Conservation (phyloP, 768 basidiomycete species). For the Xerocomus brunneocitrinus region DNA sequence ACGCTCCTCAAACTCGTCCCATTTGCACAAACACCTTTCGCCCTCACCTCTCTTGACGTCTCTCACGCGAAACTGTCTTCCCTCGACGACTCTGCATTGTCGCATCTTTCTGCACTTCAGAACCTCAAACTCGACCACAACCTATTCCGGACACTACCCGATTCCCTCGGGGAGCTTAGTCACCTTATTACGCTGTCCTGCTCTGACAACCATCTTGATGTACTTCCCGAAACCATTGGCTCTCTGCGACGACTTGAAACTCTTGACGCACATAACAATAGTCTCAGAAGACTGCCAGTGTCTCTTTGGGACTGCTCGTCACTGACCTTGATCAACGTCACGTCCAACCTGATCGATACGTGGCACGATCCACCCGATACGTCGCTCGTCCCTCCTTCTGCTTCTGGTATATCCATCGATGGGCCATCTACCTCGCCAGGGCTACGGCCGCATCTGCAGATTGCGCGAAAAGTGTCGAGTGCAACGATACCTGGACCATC, state of each 20-base stretch:
- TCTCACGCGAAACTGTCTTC: slow-evolving; percentile 85
- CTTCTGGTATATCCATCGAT: slow-evolving; percentile 24
- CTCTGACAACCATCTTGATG: slow-evolving; percentile 84
- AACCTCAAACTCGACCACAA: slow-evolving; percentile 81
- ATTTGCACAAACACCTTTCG: slow-evolving; percentile 42
- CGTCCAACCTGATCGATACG: slow-evolving; percentile 75
- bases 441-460: slow-evolving; percentile 16
- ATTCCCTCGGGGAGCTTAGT: slow-evolving; percentile 71
- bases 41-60: slow-evolving; percentile 76
- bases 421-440: slow-evolving; percentile 10
- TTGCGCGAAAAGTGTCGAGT: slow-evolving; percentile 33
- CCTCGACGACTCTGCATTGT: slow-evolving; percentile 68
- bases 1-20: slow-evolving; percentile 66
- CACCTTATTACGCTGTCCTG: slow-evolving; percentile 73
- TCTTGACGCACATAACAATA: slow-evolving; percentile 91
- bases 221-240: slow-evolving; percentile 74
- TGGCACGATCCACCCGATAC: slow-evolving; percentile 63
- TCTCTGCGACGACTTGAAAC: slow-evolving; percentile 65
- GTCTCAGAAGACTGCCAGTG: slow-evolving; percentile 67
- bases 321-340: slow-evolving; percentile 72
- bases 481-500: slow-evolving; percentile 28
- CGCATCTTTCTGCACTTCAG: slow-evolving; percentile 67
- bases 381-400: slow-evolving; percentile 22
- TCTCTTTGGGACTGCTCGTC: slow-evolving; percentile 81
- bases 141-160: slow-evolving; percentile 76